Evolutionary conservation across 202 grass and related monocot genomes (phyloP).

Genomic region (Cymbopogon flexuosus): DNA sequence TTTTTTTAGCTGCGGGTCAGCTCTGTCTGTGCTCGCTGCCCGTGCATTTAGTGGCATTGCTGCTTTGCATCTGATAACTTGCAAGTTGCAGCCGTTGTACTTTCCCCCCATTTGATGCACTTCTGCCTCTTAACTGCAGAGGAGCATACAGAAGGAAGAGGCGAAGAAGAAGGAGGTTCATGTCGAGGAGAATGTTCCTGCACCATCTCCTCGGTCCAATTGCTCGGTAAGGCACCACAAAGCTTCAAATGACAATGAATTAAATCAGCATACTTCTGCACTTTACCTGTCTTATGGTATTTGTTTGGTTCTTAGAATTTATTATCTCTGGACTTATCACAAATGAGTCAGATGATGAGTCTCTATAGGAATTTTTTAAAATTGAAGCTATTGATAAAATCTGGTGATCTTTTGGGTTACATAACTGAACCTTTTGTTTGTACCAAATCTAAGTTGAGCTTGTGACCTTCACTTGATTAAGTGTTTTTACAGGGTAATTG

Average conservation of each 20-base stretch:
- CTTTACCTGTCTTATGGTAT: not conserved
- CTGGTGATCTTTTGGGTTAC: not conserved
- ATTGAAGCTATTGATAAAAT: not conserved
- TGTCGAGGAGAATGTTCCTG: conserved; percentile 75
- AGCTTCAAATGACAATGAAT: not conserved
- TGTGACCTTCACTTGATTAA: not conserved
- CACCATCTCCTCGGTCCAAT: conserved; percentile 76
- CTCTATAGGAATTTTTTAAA: not conserved
- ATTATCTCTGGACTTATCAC: not conserved
- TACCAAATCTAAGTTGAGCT: not conserved
- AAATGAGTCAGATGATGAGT: not conserved
- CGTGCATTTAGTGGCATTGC: not conserved
- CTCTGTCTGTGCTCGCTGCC: not conserved
- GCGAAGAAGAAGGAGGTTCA: conserved; percentile 98
- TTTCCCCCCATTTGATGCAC: not conserved
- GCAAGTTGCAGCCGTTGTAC: not conserved
- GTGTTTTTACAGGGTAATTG: not conserved
- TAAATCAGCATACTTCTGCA: not conserved
- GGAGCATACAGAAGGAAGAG: conserved; percentile 87
- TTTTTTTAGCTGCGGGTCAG: not conserved
- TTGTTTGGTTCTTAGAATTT: conserved; percentile 5
- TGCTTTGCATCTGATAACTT: not conserved
- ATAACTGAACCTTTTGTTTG: not conserved
- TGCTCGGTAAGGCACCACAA: conserved; percentile 50
- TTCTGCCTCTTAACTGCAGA: conserved; percentile 37